Evolutionary conservation across 2,329 filamentous ascomycete species (phyloP), one percentile per base, ranked within the genome.

Genomic region (Botrytis elliptica): DNA sequence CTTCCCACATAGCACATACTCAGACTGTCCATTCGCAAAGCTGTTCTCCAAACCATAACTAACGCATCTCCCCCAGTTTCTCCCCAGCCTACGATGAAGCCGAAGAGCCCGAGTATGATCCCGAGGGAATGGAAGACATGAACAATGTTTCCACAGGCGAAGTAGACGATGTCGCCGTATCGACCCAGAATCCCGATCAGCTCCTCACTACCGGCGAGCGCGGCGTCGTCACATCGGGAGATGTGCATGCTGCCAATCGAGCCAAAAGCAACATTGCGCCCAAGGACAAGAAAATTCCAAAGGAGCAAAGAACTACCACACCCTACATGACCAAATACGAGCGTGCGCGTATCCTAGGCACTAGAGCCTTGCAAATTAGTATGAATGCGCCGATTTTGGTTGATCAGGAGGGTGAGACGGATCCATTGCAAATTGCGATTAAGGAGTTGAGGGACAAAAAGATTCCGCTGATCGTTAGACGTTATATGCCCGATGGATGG

Each of bases 271-370:
- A 88, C 71, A 88, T 88, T 81, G 85, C 86, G 67, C 84, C 87
- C 80, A 90, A 90, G 81, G 89, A 95, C 84, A 98, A 97, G 88
- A 97, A 94, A 85, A 95, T 99, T 68, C 89, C 94, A 73, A 93
- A 93, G 78, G 93, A 95, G 77, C 89, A 97, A 84, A 90, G 96
- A 79, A 92, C 90, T 38, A 99, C 96, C 14, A 99, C 96, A 42
- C 96, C 95, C 3, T 99, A 98, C 85, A 97, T 99, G 95, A 99
- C 96, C 78, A 99, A 99, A 86, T 99, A 99, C 84, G 96, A 99
- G 87, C 90, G 91, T 79, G 96, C 96, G 76, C 91, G 96, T 81
- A 95, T 99, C 74, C 85, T 99, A 77, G 96, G 96, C 66, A 98
- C 96, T 59, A 88, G 96, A 78, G 96, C 96, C 59, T 84, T 98